phyloP scores from a whole-genome alignment of 768 basidiomycete genomes.

The Suillus alpinus region DNA sequence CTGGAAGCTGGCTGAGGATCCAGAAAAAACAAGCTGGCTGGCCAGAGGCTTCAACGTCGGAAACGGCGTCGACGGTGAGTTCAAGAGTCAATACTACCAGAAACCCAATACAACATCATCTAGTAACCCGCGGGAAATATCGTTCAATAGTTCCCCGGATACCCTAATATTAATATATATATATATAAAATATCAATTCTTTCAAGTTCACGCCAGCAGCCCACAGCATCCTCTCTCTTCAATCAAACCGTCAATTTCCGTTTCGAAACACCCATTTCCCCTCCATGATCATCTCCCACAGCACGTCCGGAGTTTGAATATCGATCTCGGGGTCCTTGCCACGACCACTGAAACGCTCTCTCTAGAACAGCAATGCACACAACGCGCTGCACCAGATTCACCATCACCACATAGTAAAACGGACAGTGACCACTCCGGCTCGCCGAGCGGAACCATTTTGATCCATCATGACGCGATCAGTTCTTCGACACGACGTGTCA shows the following conservation, averaged over 20 bases:
- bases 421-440: neutral
- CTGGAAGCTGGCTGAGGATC: slow-evolving; percentile 23
- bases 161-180: neutral
- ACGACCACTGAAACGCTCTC: slow-evolving; percentile 5
- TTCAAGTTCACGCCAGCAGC: too few relatives aligned
- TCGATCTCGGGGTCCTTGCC: slow-evolving; percentile 24
- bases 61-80: slow-evolving; percentile 8
- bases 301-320: slow-evolving; percentile 29
- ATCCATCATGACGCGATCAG: neutral
- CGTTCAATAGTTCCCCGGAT: slow-evolving; percentile 11
- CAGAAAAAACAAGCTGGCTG: slow-evolving; percentile 18
- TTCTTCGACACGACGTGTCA: neutral
- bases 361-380: neutral
- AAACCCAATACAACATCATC: slow-evolving; percentile 24
- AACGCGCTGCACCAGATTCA: neutral
- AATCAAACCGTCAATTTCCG: neutral
- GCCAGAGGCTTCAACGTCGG: slow-evolving; percentile 1
- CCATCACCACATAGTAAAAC: neutral
- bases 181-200: too few relatives aligned
- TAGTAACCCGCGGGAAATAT: slow-evolving; percentile 28
- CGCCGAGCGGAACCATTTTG: neutral
- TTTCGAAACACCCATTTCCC: neutral
- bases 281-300: slow-evolving; percentile 7
- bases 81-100: slow-evolving; percentile 29
- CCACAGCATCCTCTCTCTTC: neutral